Conservation (phyloP, 2,329 filamentous ascomycete genomes). For the Conoideocrella luteorostrata region DNA sequence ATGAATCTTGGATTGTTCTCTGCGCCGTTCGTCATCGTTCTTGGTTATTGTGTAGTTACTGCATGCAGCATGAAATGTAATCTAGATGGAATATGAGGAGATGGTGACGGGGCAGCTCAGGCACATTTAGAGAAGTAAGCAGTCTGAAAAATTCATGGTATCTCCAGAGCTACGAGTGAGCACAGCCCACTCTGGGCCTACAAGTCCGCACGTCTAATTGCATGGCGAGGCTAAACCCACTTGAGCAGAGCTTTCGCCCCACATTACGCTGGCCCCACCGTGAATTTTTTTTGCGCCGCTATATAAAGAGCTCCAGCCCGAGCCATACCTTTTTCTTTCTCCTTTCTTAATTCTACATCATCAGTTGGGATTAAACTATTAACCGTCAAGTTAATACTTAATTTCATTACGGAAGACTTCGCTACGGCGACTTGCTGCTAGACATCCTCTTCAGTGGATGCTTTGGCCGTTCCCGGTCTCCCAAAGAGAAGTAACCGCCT, state of each 20-base stretch:
- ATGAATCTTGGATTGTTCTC: too few species aligned
- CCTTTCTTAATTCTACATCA: conserved; percentile 33
- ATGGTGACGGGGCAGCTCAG: too few species aligned
- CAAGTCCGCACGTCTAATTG: too few species aligned
- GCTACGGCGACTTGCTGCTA: conserved; percentile 49
- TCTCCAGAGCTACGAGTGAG: too few species aligned
- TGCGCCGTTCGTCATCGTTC: too few species aligned
- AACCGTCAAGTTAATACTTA: conserved; percentile 44
- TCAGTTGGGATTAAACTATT: conserved; percentile 39
- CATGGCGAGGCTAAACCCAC: neutral
- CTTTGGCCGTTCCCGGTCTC: conserved; percentile 52
- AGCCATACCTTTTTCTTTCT: conserved; percentile 11
- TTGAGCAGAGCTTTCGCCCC: neutral
- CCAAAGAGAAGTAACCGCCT: conserved; percentile 41
- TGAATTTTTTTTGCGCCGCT: neutral
- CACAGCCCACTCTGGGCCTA: too few species aligned
- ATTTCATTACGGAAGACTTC: conserved; percentile 42
- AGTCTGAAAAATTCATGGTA: too few species aligned
- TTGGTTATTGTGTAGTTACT: too few species aligned
- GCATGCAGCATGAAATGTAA: too few species aligned
- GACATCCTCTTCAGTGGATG: conserved; percentile 40
- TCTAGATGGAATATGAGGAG: too few species aligned
- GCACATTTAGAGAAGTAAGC: too few species aligned
- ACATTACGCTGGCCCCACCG: neutral
- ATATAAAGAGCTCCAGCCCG: conserved; percentile 13